Percentiles rank a stretch among this genome's conserved stretches.
phyloP scores from a whole-genome alignment of 441 rosid species.

The Pelargonium fulgidum region DNA sequence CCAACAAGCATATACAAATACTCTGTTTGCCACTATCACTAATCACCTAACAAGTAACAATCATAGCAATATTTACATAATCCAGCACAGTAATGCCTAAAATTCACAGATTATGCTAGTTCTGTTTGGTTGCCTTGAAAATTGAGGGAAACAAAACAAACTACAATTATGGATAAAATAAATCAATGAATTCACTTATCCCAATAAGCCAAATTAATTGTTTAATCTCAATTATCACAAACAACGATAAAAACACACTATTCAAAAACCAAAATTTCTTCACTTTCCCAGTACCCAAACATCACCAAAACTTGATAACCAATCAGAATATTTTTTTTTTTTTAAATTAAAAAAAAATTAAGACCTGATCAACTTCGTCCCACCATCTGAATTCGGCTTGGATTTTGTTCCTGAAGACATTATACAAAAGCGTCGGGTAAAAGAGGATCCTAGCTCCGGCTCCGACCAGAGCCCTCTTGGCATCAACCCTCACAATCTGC shows the following conservation, averaged over 20 bases:
- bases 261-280: neutral
- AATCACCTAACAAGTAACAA: neutral
- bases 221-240: neutral
- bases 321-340: no score
- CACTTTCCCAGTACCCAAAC: slow-evolving; percentile 7
- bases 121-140: no score
- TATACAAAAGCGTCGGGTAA: slow-evolving; percentile 68
- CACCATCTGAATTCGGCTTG: slow-evolving; percentile 73
- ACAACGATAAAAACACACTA: neutral
- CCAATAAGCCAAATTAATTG: neutral
- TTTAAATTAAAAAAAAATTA: no score
- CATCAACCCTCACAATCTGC: slow-evolving; percentile 34
- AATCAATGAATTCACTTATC: neutral
- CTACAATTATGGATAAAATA: neutral
- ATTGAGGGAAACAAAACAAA: neutral
- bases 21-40: neutral
- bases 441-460: slow-evolving; percentile 73
- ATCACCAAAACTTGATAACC: neutral
- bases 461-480: slow-evolving; percentile 59
- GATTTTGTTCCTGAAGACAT: slow-evolving; percentile 60
- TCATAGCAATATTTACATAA: neutral
- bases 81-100: neutral
- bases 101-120: neutral
- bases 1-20: neutral
- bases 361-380: slow-evolving; percentile 74